Percentiles rank a stretch among this genome's conserved stretches.
Conservation (phyloP, 1,284 basidiomycete genomes). For the Neonothopanus nambi region DNA sequence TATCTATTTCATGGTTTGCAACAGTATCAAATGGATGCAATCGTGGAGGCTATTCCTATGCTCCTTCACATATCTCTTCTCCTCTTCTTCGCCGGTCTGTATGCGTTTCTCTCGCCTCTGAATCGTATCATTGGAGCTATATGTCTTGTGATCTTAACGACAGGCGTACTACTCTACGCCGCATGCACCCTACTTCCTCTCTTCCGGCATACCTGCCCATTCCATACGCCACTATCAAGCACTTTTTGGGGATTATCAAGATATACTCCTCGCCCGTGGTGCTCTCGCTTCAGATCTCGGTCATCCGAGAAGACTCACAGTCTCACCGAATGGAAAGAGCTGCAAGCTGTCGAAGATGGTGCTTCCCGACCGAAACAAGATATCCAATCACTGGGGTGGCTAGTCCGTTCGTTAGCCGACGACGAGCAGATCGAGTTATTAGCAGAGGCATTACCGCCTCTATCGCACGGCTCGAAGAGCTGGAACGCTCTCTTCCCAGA, state of each 20-base stretch:
- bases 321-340: no score
- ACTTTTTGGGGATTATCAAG: not conserved
- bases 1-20: conserved; percentile 12
- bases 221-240: conserved; percentile 10
- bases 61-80: conserved; percentile 15
- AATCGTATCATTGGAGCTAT: not conserved
- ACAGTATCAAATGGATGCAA: conserved; percentile 5
- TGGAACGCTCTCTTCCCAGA: no score
- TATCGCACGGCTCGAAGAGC: no score
- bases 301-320: no score
- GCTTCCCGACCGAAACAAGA: no score
- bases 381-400: no score
- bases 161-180: conserved; percentile 1
- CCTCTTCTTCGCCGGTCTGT: conserved; percentile 13
- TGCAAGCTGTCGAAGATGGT: no score
- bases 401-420: no score
- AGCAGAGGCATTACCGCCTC: no score
- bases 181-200: conserved; percentile 7
- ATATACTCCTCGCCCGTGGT: no score
- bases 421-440: no score
- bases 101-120: conserved; percentile 8
- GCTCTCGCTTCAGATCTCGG: no score
- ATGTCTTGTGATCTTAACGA: not conserved
- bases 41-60: conserved; percentile 14
- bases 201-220: conserved; percentile 1